Base-by-base conservation (phyloP, 345 rosid species). In the Eutrema yunnanense region DNA sequence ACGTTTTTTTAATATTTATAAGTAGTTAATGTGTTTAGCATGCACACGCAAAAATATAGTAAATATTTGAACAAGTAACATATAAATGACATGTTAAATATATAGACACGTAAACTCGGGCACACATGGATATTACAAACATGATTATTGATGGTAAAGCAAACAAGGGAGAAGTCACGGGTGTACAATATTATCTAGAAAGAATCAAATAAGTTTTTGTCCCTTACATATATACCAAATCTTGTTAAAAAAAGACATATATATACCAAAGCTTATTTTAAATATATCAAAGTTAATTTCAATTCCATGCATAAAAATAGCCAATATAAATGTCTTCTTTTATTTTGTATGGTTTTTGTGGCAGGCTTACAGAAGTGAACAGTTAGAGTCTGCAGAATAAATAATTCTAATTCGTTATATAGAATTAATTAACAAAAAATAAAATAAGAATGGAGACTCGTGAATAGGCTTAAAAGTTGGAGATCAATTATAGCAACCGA, bases 111-210 rank as follows among this genome's bases (percentile, higher is more conserved):
- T 59, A 41, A 73, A 65, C 42, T 52, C 2, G 73, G 65, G 38
- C 29, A 68, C 51, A 61, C 74, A 68, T 8, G 61, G 63, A 61
- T n/a, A 61, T 75, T 44, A 62, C 42, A 69, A 75, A 46, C 65
- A 55, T 48, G 8, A 48, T 7, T 50, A 52, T 62, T 70, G 19
- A 72, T 36, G 30, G 37, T 67, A 27, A 70, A 60, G 53, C 49
- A 79, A 75, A 81, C 73, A 47, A 75, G 59, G 26, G 26, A 58
- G 69, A 58, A 59, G 70, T 77, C 83, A 62, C 70, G 78, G 81
- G 65, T 74, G 57, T 40, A 49, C 72, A 70, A 37, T 37, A 46
- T 32, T 64, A 30, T 65, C 75, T 65, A 76, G 80, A 71, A 71
- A 76, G 67, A 76, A 64, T 65, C 80, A 71, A 76, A 57, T 64